phyloP scores from a whole-genome alignment of 2,329 filamentous ascomycete species.

The Microdochium nivale region DNA sequence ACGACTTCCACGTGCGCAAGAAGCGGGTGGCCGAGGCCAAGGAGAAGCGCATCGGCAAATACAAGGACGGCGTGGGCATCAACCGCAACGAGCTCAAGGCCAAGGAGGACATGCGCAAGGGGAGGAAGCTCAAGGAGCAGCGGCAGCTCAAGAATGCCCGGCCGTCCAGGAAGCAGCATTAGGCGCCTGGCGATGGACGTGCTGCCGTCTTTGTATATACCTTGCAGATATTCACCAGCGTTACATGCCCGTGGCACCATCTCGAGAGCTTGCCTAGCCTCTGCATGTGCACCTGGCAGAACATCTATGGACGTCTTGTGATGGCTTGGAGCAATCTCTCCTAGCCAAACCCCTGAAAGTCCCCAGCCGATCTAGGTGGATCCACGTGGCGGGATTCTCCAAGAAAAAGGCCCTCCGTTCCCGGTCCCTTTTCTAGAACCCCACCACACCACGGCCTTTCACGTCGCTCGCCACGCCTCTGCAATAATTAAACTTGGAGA shows the following conservation, averaged over 20 bases:
- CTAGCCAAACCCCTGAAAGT: no score
- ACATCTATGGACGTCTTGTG: no score
- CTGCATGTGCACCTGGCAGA: no score
- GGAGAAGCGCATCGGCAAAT: conserved; percentile 72
- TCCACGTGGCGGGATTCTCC: neutral
- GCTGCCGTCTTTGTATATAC: neutral
- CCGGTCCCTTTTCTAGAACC: neutral
- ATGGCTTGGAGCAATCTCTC: no score
- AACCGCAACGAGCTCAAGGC: conserved; percentile 66
- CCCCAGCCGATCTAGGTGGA: no score
- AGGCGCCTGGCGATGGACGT: neutral
- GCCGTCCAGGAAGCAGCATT: conserved; percentile 56
- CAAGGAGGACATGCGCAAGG: conserved; percentile 77
- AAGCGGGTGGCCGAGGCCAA: conserved; percentile 81
- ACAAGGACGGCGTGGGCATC: conserved; percentile 65
- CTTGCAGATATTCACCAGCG: no score
- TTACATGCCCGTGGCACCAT: no score
- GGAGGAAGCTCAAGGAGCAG: conserved; percentile 67
- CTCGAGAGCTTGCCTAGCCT: no score
- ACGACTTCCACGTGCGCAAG: conserved; percentile 86
- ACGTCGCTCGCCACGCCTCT: neutral
- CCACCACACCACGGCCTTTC: neutral
- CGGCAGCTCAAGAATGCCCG: conserved; percentile 82
- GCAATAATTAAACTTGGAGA: neutral
- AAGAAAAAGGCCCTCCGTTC: neutral